Conservation (phyloP, 495 filamentous ascomycete genomes). For the Xylaria castorea region DNA sequence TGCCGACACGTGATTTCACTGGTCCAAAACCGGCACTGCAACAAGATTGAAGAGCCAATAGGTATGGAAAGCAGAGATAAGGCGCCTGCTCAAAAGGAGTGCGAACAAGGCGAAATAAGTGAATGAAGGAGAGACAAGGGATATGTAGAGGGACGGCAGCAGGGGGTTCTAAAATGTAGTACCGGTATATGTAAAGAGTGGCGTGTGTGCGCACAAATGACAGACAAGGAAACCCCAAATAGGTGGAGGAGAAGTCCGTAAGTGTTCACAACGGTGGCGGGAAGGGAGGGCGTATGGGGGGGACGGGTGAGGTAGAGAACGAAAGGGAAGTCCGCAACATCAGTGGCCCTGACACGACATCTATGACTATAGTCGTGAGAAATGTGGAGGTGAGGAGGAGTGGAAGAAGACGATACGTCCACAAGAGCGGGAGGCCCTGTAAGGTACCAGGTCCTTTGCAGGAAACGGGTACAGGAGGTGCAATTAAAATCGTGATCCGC, state of each 20-base stretch:
- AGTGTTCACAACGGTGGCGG: constrained; percentile 2
- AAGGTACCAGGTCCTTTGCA: constrained; percentile 17
- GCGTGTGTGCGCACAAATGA: constrained; percentile 1
- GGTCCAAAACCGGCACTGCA: not conserved
- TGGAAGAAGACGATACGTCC: constrained; percentile 1
- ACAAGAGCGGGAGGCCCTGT: constrained; percentile 7
- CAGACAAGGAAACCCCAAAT: constrained; percentile 8
- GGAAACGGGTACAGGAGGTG: constrained; percentile 18
- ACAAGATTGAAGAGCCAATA: not conserved
- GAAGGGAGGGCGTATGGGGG: constrained; percentile 2
- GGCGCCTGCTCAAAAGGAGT: constrained; percentile 5
- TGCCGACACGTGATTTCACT: not conserved
- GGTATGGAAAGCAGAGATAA: constrained; percentile 12
- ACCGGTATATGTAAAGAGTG: constrained; percentile 17
- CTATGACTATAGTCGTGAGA: constrained; percentile 10
- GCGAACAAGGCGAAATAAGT: constrained; percentile 3
- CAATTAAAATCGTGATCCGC: constrained; percentile 22
- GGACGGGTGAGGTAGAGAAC: constrained; percentile 14
- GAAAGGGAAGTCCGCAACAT: constrained; percentile 15
- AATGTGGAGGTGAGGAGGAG: constrained; percentile 20
- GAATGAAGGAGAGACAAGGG: constrained; percentile 23
- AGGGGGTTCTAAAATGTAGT: constrained; percentile 3
- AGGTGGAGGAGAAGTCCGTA: constrained; percentile 1
- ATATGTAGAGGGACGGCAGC: not conserved
- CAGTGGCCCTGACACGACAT: constrained; percentile 22